Conservation (phyloP, 768 basidiomycete genomes). For the Rhizopogon vinicolor region DNA sequence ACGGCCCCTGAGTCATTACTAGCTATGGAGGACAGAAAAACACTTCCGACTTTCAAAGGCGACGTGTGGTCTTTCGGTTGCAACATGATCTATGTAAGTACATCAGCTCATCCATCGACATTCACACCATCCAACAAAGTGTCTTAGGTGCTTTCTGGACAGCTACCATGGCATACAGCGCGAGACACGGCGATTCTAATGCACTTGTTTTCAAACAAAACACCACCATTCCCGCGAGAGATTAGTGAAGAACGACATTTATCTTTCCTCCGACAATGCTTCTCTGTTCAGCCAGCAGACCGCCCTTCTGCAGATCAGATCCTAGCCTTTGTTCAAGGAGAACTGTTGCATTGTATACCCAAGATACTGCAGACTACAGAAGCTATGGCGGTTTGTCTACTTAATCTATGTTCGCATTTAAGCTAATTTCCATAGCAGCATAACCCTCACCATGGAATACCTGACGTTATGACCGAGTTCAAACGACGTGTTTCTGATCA, state of each 20-base stretch:
- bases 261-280: not conserved
- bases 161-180: not conserved
- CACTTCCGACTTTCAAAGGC: not conserved
- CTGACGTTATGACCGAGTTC: not conserved
- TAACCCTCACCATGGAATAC: not conserved
- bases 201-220: not conserved
- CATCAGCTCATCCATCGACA: not conserved
- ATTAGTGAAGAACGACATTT: not conserved
- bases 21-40: not conserved
- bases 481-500: slow-evolving; percentile 4
- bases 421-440: not conserved
- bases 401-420: not conserved
- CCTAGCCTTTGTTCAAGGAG: not conserved
- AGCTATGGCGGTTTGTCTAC: not conserved
- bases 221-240: not conserved
- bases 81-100: slow-evolving; percentile 14
- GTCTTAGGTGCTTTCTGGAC: slow-evolving; percentile 1
- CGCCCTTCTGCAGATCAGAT: not conserved
- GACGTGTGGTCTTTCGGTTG: slow-evolving; percentile 19
- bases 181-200: not conserved
- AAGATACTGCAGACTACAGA: not conserved
- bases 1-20: slow-evolving; percentile 10
- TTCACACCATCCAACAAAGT: not conserved
- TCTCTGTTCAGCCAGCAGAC: not conserved
- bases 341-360: not conserved